Conservation (phyloP, 371 early-diverging fungal genomes). For the Mycotypha africana region DNA sequence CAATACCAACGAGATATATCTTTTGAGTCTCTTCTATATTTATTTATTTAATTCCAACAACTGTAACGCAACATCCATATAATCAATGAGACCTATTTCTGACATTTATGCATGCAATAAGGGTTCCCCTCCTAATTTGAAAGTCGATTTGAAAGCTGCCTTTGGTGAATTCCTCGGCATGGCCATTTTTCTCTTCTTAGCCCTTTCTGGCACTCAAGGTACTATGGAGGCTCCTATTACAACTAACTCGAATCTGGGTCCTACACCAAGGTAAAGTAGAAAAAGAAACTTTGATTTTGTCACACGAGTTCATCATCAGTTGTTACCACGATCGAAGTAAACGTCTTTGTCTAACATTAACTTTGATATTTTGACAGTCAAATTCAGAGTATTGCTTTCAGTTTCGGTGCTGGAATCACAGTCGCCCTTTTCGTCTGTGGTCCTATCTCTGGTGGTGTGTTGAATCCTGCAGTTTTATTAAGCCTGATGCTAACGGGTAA, state of each 20-base stretch:
- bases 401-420: conserved; percentile 38
- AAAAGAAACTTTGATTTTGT: too few species aligned
- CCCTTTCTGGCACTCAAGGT: conserved; percentile 45
- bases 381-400: conserved; percentile 37
- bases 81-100: conserved; percentile 9
- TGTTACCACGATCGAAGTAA: neutral
- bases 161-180: conserved; percentile 46
- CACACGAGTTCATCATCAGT: too few species aligned
- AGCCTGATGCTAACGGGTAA: conserved; percentile 36
- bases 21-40: too few species aligned
- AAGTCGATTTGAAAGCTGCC: conserved; percentile 18
- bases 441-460: conserved; percentile 50
- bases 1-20: too few species aligned
- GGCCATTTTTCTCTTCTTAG: conserved; percentile 51
- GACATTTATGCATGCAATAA: conserved; percentile 11
- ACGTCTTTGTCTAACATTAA: neutral
- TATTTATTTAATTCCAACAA: too few species aligned
- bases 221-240: conserved; percentile 17
- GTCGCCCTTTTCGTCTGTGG: conserved; percentile 37
- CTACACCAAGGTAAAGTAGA: conserved; percentile 10
- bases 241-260: too few species aligned
- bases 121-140: conserved; percentile 7
- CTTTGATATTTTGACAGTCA: conserved; percentile 10
- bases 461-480: conserved; percentile 56
- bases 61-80: too few species aligned